phyloP scores from a whole-genome alignment of 768 basidiomycete genomes.

The Collybia mongolica region DNA sequence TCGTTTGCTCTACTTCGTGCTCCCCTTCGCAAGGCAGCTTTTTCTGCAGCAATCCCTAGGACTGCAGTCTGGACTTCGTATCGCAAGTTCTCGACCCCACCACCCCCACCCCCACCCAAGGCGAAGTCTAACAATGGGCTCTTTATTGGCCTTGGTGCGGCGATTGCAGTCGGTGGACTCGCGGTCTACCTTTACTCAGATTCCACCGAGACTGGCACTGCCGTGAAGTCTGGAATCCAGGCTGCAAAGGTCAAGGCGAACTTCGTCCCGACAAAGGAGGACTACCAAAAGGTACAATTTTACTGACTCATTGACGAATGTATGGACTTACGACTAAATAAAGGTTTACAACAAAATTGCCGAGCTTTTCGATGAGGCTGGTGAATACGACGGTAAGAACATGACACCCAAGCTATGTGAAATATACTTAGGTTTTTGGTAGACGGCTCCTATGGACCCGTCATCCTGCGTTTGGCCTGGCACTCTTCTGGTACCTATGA shows the following conservation, averaged over 20 bases:
- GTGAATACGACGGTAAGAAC: constrained; percentile 78
- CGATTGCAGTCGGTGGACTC: constrained; percentile 54
- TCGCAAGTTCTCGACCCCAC: constrained; percentile 59
- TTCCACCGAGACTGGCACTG: constrained; percentile 48
- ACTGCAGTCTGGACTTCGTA: constrained; percentile 41
- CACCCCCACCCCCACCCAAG: constrained; percentile 44
- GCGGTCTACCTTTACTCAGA: constrained; percentile 64
- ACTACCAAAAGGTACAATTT: constrained; percentile 78
- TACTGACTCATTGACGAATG: constrained; percentile 1
- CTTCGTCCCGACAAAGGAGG: constrained; percentile 75
- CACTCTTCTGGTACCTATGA: constrained; percentile 93
- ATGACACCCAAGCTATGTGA: constrained; percentile 7
- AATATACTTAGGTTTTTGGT: constrained; percentile 4
- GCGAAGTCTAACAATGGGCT: constrained; percentile 54
- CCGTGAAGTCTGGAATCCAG: constrained; percentile 62
- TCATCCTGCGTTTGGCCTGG: constrained; percentile 90
- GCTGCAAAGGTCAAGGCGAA: constrained; percentile 61
- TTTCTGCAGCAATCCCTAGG: constrained; percentile 27
- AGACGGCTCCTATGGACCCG: constrained; percentile 90
- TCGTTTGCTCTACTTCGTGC: constrained; percentile 54
- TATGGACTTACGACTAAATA: not conserved
- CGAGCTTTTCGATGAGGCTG: constrained; percentile 70
- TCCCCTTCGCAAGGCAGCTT: constrained; percentile 45
- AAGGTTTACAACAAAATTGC: constrained; percentile 93
- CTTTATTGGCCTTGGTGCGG: constrained; percentile 61